Evolutionary conservation across 495 filamentous ascomycete species (phyloP).

Genomic region (Talaromyces thailandensis): DNA sequence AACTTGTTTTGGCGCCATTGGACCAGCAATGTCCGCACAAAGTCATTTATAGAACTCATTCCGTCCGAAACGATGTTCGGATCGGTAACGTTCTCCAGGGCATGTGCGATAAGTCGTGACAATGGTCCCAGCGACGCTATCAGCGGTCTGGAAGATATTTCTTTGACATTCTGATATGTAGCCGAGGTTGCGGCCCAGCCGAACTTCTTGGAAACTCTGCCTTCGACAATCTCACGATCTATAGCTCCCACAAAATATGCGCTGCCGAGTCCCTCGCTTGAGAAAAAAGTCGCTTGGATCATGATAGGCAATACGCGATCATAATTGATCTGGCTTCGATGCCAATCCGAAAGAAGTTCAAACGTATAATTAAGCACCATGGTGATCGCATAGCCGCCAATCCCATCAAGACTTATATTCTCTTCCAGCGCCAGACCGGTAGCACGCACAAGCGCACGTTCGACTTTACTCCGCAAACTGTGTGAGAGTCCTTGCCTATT

Average conservation of each 20-base stretch:
- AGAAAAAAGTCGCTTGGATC: slow-evolving; percentile 56
- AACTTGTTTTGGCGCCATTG: slow-evolving; percentile 83
- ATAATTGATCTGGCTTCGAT: slow-evolving; percentile 56
- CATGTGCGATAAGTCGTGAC: slow-evolving; percentile 65
- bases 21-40: slow-evolving; percentile 60
- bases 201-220: slow-evolving; percentile 50
- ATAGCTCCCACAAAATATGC: slow-evolving; percentile 75
- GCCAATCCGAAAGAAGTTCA: slow-evolving; percentile 54
- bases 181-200: slow-evolving; percentile 57
- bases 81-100: slow-evolving; percentile 57
- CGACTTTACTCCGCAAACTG: slow-evolving; percentile 59
- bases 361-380: slow-evolving; percentile 76
- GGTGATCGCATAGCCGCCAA: slow-evolving; percentile 53
- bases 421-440: slow-evolving; percentile 66
- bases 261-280: slow-evolving; percentile 67
- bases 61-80: slow-evolving; percentile 51
- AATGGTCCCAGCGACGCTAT: slow-evolving; percentile 70
- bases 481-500: slow-evolving; percentile 53
- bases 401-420: slow-evolving; percentile 33
- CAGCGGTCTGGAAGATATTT: slow-evolving; percentile 56
- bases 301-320: slow-evolving; percentile 65
- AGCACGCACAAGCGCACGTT: slow-evolving; percentile 68
- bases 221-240: slow-evolving; percentile 61
- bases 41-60: slow-evolving; percentile 63
- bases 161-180: slow-evolving; percentile 47